Conservation (phyloP, 2,329 filamentous ascomycete species). For the Pyrenophora tritici-repentis region DNA sequence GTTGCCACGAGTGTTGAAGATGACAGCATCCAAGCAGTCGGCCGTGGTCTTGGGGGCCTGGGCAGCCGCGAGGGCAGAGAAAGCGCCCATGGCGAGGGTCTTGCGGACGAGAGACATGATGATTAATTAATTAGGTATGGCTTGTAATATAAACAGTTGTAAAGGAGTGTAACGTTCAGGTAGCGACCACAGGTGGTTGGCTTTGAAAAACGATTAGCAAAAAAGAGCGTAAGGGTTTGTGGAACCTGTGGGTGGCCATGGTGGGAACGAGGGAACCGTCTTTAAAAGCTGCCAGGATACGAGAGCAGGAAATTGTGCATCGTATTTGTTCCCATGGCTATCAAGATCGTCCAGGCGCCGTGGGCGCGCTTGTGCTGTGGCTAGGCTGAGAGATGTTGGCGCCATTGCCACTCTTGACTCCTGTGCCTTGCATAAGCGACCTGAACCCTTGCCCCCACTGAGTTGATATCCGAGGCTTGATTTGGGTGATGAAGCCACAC, state of each 20-base stretch:
- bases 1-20: slow-evolving; percentile 33
- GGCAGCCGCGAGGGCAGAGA: slow-evolving; percentile 16
- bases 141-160: background rate
- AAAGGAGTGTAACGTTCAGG: background rate
- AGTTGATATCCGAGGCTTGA: too few species aligned
- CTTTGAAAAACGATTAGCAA: background rate
- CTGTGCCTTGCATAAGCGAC: too few species aligned
- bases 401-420: too few species aligned
- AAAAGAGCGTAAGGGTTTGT: slow-evolving; percentile 6
- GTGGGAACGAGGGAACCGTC: background rate
- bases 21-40: slow-evolving; percentile 25
- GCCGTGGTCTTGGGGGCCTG: slow-evolving; percentile 34
- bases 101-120: slow-evolving; percentile 32
- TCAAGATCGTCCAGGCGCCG: too few species aligned
- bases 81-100: slow-evolving; percentile 22
- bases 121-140: slow-evolving; percentile 17
- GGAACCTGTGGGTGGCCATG: background rate
- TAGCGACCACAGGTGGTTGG: background rate
- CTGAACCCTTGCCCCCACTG: too few species aligned
- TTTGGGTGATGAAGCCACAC: too few species aligned
- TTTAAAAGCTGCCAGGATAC: background rate
- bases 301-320: background rate
- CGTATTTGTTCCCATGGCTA: too few species aligned
- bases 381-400: too few species aligned
- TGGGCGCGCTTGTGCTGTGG: too few species aligned